Base-by-base conservation (phyloP, 805 yeast genomes). In the Sugiyamaella chiloensis region DNA sequence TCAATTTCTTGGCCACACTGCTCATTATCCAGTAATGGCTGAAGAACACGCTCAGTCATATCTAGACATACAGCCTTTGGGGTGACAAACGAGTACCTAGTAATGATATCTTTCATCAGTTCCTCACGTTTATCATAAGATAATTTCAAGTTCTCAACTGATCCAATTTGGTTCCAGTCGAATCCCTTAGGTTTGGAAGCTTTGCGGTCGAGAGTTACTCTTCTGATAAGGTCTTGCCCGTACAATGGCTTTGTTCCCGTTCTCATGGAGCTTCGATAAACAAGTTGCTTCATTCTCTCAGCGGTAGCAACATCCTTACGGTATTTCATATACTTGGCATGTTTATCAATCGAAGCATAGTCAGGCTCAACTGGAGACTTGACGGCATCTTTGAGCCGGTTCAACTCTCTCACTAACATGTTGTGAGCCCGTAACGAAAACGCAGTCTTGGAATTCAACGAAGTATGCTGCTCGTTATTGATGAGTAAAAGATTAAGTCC, bases 11-110 rank as follows among this genome's bases (percentile, higher is more conserved):
- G 35, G 31, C 14, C 12, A 12, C 34, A 16, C n/a, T 21, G 14
- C 19, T n/a, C 14, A 23, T 21, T 35, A n/a, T 53, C 46, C 4
- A 37, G 16, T 12, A 23, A 12, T 20, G 42, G 42, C 42, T 37
- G 24, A n/a, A 20, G 52, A 9, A 52, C 35, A 42, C 61, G 42
- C 30, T 53, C 53, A 1, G 72, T 61, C 75, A 83, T 73, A 61
- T 89, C 91, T 44, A 86, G 71, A 1, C 87, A 75, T 2, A 89
- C 95, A 3, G 80, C 96, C 2, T 81, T 72, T 0, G 99, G 99
- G 0, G 98, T 93, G 3, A 91, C 76, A 53, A 87, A 91, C 0
- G 95, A 87, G 66, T 74, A 93, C 52, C 41, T 35, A n/a, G 44
- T 35, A n/a, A 56, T 32, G 26, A 56, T 40, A 7, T 51, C 54